Evolutionary conservation across 495 filamentous ascomycete genomes (phyloP).

Genomic region (Talaromyces liani): DNA sequence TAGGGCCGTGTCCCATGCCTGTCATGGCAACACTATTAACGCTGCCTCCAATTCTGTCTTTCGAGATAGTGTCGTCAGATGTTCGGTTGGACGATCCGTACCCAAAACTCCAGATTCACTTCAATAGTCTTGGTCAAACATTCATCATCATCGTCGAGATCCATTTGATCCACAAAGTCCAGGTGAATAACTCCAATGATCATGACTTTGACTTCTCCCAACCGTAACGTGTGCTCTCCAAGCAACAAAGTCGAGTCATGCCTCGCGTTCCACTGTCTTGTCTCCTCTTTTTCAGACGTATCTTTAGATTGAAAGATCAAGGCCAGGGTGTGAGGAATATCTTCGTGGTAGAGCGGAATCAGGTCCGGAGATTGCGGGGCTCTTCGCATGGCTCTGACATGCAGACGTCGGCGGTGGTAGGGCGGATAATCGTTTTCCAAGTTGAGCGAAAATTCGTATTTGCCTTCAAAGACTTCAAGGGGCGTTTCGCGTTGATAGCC

Average conservation of each 20-base stretch:
- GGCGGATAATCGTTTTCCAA: background rate
- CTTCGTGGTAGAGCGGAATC: background rate
- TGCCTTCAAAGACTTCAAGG: background rate
- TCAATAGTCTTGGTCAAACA: background rate
- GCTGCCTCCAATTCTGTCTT: background rate
- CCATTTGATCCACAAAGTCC: background rate
- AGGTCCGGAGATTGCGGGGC: background rate
- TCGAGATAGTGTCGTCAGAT: background rate
- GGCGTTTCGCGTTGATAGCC: background rate
- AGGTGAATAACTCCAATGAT: background rate
- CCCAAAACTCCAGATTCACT: background rate
- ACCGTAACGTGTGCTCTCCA: background rate
- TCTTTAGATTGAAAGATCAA: background rate
- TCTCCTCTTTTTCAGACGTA: background rate
- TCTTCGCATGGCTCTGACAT: background rate
- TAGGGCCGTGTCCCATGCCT: no score
- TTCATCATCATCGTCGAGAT: background rate
- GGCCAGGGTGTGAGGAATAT: background rate
- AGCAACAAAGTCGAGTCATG: background rate
- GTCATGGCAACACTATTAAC: background rate
- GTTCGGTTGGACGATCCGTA: background rate
- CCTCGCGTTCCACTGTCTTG: background rate
- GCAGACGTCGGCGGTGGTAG: background rate
- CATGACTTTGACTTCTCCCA: background rate
- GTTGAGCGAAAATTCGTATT: background rate